Conservation (phyloP, 2,329 filamentous ascomycete species). For the Monosporascus cannonballus region DNA sequence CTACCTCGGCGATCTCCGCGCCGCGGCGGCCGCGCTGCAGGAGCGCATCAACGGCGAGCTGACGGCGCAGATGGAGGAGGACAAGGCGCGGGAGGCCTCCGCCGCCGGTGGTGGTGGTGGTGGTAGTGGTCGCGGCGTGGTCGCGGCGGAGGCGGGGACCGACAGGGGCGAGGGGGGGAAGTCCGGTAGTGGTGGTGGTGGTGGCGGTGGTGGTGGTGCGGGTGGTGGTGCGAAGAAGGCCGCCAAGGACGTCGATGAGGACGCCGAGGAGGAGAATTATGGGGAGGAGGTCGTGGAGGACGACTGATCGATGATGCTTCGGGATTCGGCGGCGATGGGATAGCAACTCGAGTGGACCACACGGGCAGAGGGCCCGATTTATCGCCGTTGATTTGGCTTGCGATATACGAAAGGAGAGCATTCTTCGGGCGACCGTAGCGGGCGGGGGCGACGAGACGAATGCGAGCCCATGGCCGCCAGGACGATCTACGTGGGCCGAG, state of each 20-base stretch:
- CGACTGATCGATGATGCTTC: conserved; percentile 26
- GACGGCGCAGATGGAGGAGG: conserved; percentile 68
- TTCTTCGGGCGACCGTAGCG: too few relatives aligned
- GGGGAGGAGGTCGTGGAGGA: conserved; percentile 74
- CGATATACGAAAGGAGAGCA: too few relatives aligned
- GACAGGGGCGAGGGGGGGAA: conserved; percentile 1
- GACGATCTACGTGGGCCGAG: too few relatives aligned
- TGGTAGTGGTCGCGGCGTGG: conserved; percentile 11
- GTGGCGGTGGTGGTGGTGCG: neutral
- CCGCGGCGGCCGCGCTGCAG: conserved; percentile 54
- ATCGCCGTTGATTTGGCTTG: too few relatives aligned
- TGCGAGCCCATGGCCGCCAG: too few relatives aligned
- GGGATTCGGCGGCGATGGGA: neutral
- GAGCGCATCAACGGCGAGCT: conserved; percentile 63
- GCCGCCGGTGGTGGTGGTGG: conserved; percentile 27
- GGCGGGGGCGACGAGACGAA: too few relatives aligned
- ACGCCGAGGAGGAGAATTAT: conserved; percentile 69
- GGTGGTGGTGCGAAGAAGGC: too few relatives aligned
- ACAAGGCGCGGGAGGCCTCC: conserved; percentile 45
- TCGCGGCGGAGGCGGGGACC: neutral
- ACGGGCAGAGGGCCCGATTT: neutral
- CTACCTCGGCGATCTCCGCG: conserved; percentile 55
- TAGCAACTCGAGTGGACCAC: too few relatives aligned
- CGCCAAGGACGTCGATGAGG: conserved; percentile 38
- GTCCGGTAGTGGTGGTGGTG: conserved; percentile 27